Base-by-base conservation (phyloP, 371 early-diverging fungal genomes). In the Mortierella sp. region DNA sequence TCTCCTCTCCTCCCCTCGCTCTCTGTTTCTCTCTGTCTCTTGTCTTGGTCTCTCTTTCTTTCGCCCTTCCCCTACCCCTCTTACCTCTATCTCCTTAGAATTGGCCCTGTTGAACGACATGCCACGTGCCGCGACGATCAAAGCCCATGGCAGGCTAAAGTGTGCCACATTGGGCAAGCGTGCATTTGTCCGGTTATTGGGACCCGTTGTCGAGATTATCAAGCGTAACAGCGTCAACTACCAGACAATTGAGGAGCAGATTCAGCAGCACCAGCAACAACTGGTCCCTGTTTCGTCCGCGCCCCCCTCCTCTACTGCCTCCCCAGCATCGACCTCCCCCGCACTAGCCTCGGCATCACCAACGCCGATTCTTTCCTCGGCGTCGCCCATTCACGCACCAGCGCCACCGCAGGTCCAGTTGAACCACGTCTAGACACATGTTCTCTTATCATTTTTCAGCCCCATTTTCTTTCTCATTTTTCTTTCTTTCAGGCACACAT, bases 111-210 rank as follows among this genome's bases (percentile, higher is more conserved):
- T 31, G 48, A 44, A 81, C 43, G 95, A 99, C 87, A 92, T 95
- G 75, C 98, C 98, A 16, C 93, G 99, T 74, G 95, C 95, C 71
- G 99, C 98, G n/a, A 97, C 98, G 31, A 95, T 99, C n/a, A 88
- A 90, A 53, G 97, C 99, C n/a, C 90, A 93, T 57, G 97, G 98
- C 43, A 91, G 93, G 73, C 90, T 98, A 74, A 98, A 98, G 91
- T 96, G 97, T 78, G 98, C 96, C 6, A 95, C 97, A 5, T 89
- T 98, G 69, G 96, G 96, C 77, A 97, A 97, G 89, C 93, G 95
- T 75, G 97, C 98, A 11, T 99, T 99, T 88, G 95, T 94, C 44
- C 93, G 99, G 50, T 90, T 99, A 67, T 91, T 99, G 10, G 98
- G 99, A 13, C 98, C 98, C 16, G 94, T 97, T 46, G 94, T 96